Evolutionary conservation across 306 rosid species (phyloP).

Genomic region (cucumber (Cucumis sativus)): DNA sequence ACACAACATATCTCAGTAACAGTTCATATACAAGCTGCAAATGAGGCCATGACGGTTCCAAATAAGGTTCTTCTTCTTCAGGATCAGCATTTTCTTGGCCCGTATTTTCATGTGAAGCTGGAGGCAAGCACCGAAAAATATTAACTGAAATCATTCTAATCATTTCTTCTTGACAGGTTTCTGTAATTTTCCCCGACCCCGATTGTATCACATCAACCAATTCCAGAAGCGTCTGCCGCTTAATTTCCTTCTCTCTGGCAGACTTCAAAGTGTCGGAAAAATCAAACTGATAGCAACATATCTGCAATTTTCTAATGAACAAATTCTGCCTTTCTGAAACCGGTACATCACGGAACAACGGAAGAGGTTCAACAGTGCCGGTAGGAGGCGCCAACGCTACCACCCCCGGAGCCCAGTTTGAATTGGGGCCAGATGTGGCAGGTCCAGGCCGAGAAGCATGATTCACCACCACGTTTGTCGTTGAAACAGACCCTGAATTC

Average conservation of each 20-base stretch:
- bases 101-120: constrained; percentile 70
- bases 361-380: constrained; percentile 57
- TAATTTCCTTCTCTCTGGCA: constrained; percentile 78
- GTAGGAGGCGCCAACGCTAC: constrained; percentile 22
- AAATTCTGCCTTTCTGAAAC: constrained; percentile 50
- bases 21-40: constrained; percentile 90
- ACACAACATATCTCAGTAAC: constrained; percentile 75
- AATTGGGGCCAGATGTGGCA: constrained; percentile 11
- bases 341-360: constrained; percentile 55
- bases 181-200: constrained; percentile 78
- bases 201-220: constrained; percentile 83
- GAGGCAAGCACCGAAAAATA: constrained; percentile 82
- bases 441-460: constrained; percentile 59
- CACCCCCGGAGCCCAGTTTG: background rate
- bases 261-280: constrained; percentile 63
- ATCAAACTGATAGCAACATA: constrained; percentile 62
- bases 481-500: constrained; percentile 23
- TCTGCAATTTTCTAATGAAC: constrained; percentile 52
- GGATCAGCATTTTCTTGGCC: constrained; percentile 74
- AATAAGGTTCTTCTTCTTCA: constrained; percentile 72
- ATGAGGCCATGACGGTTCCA: constrained; percentile 92
- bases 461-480: constrained; percentile 48
- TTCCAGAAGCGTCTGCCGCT: constrained; percentile 67
- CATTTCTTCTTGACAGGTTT: constrained; percentile 85
- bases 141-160: constrained; percentile 73